Conservation (phyloP, 371 early-diverging fungal species). For the Rozella allomycis region DNA sequence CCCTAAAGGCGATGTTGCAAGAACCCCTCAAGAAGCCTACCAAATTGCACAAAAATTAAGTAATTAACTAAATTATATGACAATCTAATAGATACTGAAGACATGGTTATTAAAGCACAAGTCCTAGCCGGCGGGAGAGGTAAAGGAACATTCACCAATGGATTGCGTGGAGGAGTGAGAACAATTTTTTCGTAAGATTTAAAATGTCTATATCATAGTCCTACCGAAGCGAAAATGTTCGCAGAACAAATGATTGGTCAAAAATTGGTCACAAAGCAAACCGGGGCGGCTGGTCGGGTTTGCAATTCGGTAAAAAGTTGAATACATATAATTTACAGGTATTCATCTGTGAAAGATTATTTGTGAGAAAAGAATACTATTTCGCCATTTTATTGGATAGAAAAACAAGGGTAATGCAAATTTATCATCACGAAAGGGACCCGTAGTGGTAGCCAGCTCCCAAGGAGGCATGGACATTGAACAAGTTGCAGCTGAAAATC, state of each 20-base stretch:
- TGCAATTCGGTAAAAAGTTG: constrained; percentile 51
- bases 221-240: constrained; percentile 61
- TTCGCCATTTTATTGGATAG: constrained; percentile 95
- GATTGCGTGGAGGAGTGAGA: constrained; percentile 88
- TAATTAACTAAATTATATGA: constrained; percentile 12
- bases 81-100: constrained; percentile 15
- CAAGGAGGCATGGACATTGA: constrained; percentile 97
- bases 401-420: constrained; percentile 44
- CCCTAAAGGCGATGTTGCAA: constrained; percentile 73
- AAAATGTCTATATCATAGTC: constrained; percentile 20
- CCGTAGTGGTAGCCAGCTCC: constrained; percentile 79
- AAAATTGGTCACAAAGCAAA: constrained; percentile 92
- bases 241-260: constrained; percentile 91
- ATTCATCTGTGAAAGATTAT: constrained; percentile 83
- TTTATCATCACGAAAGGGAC: constrained; percentile 45
- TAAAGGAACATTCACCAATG: constrained; percentile 80
- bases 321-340: constrained; percentile 15
- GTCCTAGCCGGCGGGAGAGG: constrained; percentile 97
- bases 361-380: constrained; percentile 87
- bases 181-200: constrained; percentile 62
- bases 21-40: constrained; percentile 67
- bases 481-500: constrained; percentile 74
- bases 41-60: constrained; percentile 60
- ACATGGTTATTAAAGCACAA: constrained; percentile 93
- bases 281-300: constrained; percentile 78